phyloP scores from a whole-genome alignment of 1,139 yeast genomes.

The Spathaspora jeffriesii region DNA sequence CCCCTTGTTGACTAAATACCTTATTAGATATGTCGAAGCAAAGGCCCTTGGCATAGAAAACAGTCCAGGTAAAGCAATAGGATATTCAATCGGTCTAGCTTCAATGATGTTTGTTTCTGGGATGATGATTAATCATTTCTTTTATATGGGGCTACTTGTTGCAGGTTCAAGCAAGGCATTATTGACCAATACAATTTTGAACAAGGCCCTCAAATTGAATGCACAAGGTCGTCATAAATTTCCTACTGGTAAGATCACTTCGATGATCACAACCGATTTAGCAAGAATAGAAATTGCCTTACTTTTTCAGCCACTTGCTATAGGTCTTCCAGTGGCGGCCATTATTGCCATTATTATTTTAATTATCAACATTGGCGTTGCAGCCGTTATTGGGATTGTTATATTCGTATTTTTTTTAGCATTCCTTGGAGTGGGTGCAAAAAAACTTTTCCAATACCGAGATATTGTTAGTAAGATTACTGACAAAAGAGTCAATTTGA shows the following conservation, averaged over 20 bases:
- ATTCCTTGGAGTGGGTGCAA: conserved; percentile 37
- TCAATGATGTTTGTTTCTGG: conserved; percentile 34
- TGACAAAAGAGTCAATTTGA: conserved; percentile 58
- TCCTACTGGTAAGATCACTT: conserved; percentile 34
- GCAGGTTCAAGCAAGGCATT: conserved; percentile 38
- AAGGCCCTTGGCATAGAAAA: conserved; percentile 21
- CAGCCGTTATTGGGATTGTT: conserved; percentile 68
- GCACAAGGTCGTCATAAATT: conserved; percentile 28
- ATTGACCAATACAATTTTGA: conserved; percentile 32
- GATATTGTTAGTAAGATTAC: conserved; percentile 47
- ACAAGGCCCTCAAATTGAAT: conserved; percentile 30
- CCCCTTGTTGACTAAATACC: conserved; percentile 29
- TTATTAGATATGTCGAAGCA: conserved; percentile 29
- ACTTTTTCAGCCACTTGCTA: conserved; percentile 65
- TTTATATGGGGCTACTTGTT: conserved; percentile 56
- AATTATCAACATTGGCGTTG: conserved; percentile 68
- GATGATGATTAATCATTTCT: conserved; percentile 60
- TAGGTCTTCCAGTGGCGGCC: conserved; percentile 64
- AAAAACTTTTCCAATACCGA: conserved; percentile 42
- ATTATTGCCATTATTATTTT: conserved; percentile 63
- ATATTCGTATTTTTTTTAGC: conserved; percentile 32
- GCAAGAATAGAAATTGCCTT: conserved; percentile 79
- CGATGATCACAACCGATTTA: conserved; percentile 75
- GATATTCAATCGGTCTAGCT: conserved; percentile 35
- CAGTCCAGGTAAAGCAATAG: conserved; percentile 33